Evolutionary conservation across 228 moss, liverwort and hornwort species (phyloP), one percentile per base, ranked within the genome.

Genomic region (Sphagnum magellanicum): DNA sequence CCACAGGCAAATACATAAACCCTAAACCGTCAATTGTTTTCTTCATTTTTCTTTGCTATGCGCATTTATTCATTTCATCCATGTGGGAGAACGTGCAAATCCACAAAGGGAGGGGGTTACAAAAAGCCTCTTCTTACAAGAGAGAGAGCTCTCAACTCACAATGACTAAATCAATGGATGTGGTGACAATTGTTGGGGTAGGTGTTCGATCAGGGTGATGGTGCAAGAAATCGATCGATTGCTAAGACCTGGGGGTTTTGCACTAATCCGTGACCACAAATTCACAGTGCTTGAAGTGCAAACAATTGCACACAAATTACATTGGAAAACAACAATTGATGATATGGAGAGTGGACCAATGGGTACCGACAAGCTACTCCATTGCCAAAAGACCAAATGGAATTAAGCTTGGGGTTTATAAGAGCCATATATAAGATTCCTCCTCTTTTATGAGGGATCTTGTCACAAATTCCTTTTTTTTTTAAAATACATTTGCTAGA

Each of bases 331-430:
- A 55, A 77, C 76, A 14, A 60, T 97, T 6, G 76, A 77, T 46
- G 84, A 97, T 50, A 91, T 85, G 2, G 93, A 88, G 63, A 97
- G 97, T 67, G 93, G 93, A 5, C 81, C 83, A 0, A 74, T 79
- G 79, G 93, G 93, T 13, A 91, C 71, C 3, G 87, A 91, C 6
- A 93, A 97, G 63, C 62, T 96, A 5, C 65, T 93, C 48, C 87
- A 88, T 69, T 91, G 96, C 65, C 96, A 96, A 50, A 95, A 92
- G 63, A 83, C 72, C 46, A 90, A 84, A 71, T 94, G 88, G 90
- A 47, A 6, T 64, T 11, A 13, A 13, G 48, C 4, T 48, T 32
- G 32, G 32, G 32, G 32, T 32, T 32, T 32, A 3, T 32, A 32
- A 32, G 2, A 32, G 32, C 32, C 3, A 32, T 3, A 32, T 32